Conservation (phyloP, 306 rosid genomes). For the Prunus kanzakura region DNA sequence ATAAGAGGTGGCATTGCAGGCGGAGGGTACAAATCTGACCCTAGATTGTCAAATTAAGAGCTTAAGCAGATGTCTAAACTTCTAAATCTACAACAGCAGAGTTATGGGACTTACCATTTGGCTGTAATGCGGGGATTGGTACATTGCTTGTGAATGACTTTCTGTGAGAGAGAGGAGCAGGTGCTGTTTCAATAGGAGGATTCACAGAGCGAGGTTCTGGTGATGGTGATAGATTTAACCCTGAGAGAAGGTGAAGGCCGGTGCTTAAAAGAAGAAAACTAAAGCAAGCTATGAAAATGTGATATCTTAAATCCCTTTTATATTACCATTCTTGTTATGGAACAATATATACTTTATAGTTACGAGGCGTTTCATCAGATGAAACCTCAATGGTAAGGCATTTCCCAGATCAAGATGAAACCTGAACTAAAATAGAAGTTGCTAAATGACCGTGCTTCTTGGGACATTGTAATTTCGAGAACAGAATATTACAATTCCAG, state of each 20-base stretch:
- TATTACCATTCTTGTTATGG: background rate
- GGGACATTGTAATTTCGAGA: background rate
- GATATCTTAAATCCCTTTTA: background rate
- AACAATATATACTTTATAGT: background rate
- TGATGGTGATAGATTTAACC: conserved; percentile 48
- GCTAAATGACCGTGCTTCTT: background rate
- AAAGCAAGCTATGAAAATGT: conserved; percentile 14
- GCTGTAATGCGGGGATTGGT: conserved; percentile 45
- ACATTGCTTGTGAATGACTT: conserved; percentile 37
- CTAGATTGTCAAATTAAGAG: conserved; percentile 41
- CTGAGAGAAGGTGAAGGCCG: conserved; percentile 33
- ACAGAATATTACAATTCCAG: background rate
- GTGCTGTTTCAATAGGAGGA: conserved; percentile 44
- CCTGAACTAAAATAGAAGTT: background rate
- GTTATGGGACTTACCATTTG: conserved; percentile 46
- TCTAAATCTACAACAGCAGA: conserved; percentile 4
- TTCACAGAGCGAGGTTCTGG: conserved; percentile 36
- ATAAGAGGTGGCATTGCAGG: conserved; percentile 38
- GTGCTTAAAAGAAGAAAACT: background rate
- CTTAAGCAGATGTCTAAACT: conserved; percentile 18
- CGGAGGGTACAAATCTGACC: conserved; percentile 42
- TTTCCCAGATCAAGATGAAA: conserved; percentile 10
- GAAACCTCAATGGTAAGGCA: background rate
- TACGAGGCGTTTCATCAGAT: background rate
- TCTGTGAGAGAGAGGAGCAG: conserved; percentile 31